Conservation (phyloP, 116 monocot species). For the Posidonia oceanica region DNA sequence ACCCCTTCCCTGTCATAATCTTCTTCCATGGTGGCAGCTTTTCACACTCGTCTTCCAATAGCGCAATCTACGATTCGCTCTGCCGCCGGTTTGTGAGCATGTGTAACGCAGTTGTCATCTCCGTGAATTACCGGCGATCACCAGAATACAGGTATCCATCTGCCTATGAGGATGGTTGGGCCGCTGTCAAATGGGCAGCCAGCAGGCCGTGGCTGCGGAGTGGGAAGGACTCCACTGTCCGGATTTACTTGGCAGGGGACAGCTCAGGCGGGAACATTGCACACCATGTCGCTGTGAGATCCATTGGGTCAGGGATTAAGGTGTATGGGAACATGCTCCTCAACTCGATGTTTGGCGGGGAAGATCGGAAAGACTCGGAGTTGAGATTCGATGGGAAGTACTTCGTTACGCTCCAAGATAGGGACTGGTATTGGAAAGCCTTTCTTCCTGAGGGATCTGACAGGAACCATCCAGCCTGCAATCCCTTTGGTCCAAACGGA, state of each 20-base stretch:
- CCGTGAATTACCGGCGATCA: slow-evolving; percentile 37
- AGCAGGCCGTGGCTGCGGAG: slow-evolving; percentile 29
- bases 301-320: slow-evolving; percentile 16
- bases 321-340: slow-evolving; percentile 42
- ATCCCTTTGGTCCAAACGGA: slow-evolving; percentile 27
- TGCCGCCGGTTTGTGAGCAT: slow-evolving; percentile 37
- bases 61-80: slow-evolving; percentile 40
- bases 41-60: slow-evolving; percentile 31
- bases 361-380: slow-evolving; percentile 26
- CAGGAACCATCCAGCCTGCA: slow-evolving; percentile 38
- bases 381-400: slow-evolving; percentile 31
- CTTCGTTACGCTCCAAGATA: slow-evolving; percentile 36
- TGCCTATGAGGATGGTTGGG: slow-evolving; percentile 41
- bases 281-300: slow-evolving; percentile 33
- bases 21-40: slow-evolving; percentile 63
- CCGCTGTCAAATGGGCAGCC: slow-evolving; percentile 30
- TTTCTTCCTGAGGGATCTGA: slow-evolving; percentile 32
- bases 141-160: slow-evolving; percentile 43
- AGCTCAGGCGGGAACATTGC: slow-evolving; percentile 54
- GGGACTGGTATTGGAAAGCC: slow-evolving; percentile 48
- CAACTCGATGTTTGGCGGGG: slow-evolving; percentile 41
- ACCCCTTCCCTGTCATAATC: slow-evolving; percentile 34
- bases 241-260: slow-evolving; percentile 37
- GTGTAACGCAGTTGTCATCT: slow-evolving; percentile 39
- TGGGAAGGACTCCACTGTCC: slow-evolving; percentile 13